Evolutionary conservation across 23 red algal genomes (phyloP), one percentile per base, ranked within the genome.

Genomic region (Cyanidium caldarium): DNA sequence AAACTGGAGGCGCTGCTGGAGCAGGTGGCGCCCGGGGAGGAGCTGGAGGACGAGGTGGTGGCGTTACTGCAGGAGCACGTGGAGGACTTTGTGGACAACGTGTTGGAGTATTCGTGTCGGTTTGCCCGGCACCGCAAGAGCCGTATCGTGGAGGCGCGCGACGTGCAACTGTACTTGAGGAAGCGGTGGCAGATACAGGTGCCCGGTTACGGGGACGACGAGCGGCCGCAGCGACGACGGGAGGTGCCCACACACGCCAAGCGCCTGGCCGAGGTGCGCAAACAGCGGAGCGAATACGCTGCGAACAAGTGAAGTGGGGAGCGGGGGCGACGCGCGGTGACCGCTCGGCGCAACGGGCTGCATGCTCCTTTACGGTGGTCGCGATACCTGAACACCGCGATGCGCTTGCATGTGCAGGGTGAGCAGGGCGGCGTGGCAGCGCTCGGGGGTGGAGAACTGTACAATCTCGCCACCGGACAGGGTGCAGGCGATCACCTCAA

Each of bases 21-120:
- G 33, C 61, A 91, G 57, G 86, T 91, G 25, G 86, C 86, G 34
- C 86, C 86, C 31, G 86, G 86, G 28, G 86, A 91, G 41, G 31
- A 42, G 15, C 65, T 91, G 25, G 79, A 84, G 37, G 51, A 73
- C 17, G 86, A 91, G 16, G 86, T 91, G 2, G 86, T 79, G 67
- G 86, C 80, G 80, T 83, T 94, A 44, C 69, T 94, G 23, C 89
- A 87, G 79, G 89, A 86, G 80, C 89, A 94, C 67, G 73, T 81
- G n/a, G 89, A 94, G 29, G 84, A 86, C 33, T 94, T 94, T 70
- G 83, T 94, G 2, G 82, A 86, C 29, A 57, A 41, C 30, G 89
- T 86, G 31, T 82, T 82, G 2, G 82, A 87, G 26, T 78, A 75
- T 19, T 82, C 82, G 17, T 94, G 89, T 69, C 75, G 68, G n/a